phyloP scores from a whole-genome alignment of 179 eudicot species.

The Silene noctiflora region DNA sequence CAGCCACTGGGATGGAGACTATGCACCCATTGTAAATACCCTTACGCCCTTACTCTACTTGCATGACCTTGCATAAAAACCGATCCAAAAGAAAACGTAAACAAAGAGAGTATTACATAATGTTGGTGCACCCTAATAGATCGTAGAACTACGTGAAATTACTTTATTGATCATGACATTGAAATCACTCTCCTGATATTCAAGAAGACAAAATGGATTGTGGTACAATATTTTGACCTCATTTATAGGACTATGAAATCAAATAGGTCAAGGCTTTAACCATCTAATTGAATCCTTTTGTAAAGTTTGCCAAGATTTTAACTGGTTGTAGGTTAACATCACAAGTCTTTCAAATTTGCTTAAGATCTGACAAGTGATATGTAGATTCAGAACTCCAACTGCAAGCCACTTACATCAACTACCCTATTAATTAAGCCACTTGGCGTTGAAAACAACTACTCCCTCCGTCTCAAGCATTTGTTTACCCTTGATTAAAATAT shows the following conservation, averaged over 20 bases:
- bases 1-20: background rate
- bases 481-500: background rate
- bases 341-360: background rate
- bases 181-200: background rate
- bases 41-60: no score
- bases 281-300: background rate
- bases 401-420: background rate
- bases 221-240: background rate
- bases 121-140: no score
- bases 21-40: background rate
- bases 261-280: background rate
- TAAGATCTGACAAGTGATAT: no score
- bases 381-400: background rate
- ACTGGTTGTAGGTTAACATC: background rate
- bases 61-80: background rate
- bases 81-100: background rate
- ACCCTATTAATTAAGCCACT: background rate
- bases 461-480: background rate
- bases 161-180: background rate
- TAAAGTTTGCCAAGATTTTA: background rate
- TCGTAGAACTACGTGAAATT: background rate
- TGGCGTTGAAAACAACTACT: background rate
- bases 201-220: background rate
- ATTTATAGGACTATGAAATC: background rate
- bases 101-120: background rate